phyloP scores from a whole-genome alignment of 2,329 filamentous ascomycete species.

The Phialocephala subalpina region DNA sequence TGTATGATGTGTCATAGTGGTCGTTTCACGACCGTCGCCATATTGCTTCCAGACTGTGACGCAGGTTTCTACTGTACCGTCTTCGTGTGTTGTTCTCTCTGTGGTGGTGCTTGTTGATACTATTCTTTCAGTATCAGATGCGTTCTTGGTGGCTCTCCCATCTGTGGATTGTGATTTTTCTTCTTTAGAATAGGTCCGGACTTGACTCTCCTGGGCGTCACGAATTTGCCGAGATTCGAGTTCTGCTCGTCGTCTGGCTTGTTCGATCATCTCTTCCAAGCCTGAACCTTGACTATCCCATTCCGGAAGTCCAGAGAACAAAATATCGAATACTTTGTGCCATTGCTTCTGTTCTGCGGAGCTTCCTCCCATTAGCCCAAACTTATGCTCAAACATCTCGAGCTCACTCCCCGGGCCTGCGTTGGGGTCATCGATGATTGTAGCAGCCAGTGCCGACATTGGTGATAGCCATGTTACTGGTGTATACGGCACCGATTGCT shows the following conservation, averaged over 20 bases:
- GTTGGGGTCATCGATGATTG: background rate
- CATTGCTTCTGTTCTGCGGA: slow-evolving; percentile 6
- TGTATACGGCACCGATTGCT: background rate
- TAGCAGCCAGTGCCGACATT: background rate
- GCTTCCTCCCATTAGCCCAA: slow-evolving; percentile 19
- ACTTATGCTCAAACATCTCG: slow-evolving; percentile 42
- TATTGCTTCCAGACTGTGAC: slow-evolving; percentile 39
- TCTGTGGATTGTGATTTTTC: background rate
- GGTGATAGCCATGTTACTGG: background rate
- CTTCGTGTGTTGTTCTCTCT: slow-evolving; percentile 32
- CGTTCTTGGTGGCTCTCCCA: background rate
- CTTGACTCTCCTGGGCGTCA: background rate
- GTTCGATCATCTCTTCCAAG: background rate
- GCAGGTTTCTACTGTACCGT: slow-evolving; percentile 38
- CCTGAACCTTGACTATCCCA: background rate
- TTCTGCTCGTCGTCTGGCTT: background rate
- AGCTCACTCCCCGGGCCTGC: slow-evolving; percentile 36
- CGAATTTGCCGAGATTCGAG: background rate
- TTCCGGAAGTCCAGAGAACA: background rate
- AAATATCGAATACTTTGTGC: slow-evolving; percentile 11
- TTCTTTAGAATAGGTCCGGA: too few relatives aligned
- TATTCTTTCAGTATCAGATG: background rate
- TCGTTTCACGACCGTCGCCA: slow-evolving; percentile 37
- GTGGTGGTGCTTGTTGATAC: slow-evolving; percentile 36
- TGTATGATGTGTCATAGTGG: slow-evolving; percentile 34